Conservation (phyloP, 148 eudicot genomes). For the Persicaria maculosa region DNA sequence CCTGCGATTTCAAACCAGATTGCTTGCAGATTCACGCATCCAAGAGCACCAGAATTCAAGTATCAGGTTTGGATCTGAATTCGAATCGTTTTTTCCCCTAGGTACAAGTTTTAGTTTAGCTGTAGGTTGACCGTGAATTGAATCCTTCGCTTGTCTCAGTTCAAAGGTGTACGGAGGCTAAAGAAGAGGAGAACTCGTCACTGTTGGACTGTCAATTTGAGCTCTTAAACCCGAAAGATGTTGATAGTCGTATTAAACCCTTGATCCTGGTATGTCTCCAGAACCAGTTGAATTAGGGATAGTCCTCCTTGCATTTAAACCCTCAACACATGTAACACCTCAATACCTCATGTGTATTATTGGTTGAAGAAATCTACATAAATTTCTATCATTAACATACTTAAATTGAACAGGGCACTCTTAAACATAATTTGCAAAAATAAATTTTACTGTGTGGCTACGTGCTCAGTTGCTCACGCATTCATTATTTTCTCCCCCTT, state of each 20-base stretch:
- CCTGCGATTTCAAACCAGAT: conserved; percentile 25
- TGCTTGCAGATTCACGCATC: conserved; percentile 44
- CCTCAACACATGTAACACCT: too few species aligned
- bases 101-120: background rate
- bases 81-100: background rate
- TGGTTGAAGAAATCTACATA: too few species aligned
- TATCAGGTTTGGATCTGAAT: conserved; percentile 38
- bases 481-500: background rate
- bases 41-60: conserved; percentile 31
- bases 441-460: too few species aligned
- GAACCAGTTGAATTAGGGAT: background rate
- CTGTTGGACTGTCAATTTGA: conserved; percentile 30
- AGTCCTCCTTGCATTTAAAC: background rate
- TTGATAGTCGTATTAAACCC: conserved; percentile 40
- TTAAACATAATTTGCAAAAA: too few species aligned
- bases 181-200: conserved; percentile 12
- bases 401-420: too few species aligned
- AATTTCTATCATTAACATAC: too few species aligned
- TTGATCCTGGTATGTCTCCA: conserved; percentile 47
- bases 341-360: too few species aligned
- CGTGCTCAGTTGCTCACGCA: background rate
- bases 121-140: background rate
- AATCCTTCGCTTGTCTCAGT: conserved; percentile 6
- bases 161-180: conserved; percentile 8
- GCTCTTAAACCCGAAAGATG: conserved; percentile 69